Conservation (phyloP, 2,329 filamentous ascomycete genomes). For the Colletotrichum tropicale region DNA sequence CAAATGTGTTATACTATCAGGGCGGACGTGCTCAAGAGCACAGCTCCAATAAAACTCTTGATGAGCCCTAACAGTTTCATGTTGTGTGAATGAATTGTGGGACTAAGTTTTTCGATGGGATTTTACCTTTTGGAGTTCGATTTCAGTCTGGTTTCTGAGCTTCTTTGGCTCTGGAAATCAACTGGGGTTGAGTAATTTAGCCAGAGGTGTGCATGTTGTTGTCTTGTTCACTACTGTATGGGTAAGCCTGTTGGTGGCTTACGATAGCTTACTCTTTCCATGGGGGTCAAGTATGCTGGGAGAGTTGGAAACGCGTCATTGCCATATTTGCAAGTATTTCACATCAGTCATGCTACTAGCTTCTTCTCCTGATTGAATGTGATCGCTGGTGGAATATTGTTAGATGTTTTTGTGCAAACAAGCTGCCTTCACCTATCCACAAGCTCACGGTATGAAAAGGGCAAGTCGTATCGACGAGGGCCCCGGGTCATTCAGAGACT, state of each 20-base stretch:
- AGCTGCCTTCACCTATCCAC: neutral
- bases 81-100: no score
- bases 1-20: neutral
- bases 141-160: neutral
- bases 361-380: neutral
- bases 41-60: neutral
- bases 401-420: neutral
- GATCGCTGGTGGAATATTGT: neutral
- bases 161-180: neutral
- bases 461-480: neutral
- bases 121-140: neutral
- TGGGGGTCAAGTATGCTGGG: neutral
- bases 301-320: neutral
- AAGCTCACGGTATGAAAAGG: neutral
- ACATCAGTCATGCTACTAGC: neutral
- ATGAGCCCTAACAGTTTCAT: neutral
- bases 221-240: neutral
- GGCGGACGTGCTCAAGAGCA: rapidly evolving
- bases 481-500: no score
- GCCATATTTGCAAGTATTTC: neutral
- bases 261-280: neutral
- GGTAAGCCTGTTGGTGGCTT: neutral
- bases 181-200: no score
- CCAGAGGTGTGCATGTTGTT: neutral
- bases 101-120: neutral